phyloP scores from a whole-genome alignment of 495 filamentous ascomycete genomes.

The Aspergillus ellipticus region DNA sequence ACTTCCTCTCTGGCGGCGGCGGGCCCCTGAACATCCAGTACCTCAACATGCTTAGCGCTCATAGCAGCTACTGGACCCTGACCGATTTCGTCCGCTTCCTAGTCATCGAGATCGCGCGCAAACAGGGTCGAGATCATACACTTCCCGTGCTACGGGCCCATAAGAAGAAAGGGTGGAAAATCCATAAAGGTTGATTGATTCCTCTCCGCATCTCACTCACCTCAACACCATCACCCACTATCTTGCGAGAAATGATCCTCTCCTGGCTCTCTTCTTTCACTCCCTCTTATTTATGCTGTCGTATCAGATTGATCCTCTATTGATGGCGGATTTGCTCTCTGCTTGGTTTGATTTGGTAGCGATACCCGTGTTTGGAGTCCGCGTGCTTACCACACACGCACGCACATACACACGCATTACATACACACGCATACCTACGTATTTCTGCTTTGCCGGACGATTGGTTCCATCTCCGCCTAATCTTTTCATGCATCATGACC shows the following conservation, averaged over 20 bases:
- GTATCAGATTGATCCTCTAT: neutral
- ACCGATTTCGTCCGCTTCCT: conserved; percentile 82
- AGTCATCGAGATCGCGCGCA: conserved; percentile 80
- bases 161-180: conserved; percentile 60
- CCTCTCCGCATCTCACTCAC: too few species aligned
- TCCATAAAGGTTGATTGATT: conserved; percentile 27
- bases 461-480: too few species aligned
- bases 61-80: conserved; percentile 88
- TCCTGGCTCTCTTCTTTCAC: neutral
- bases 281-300: neutral
- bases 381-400: too few species aligned
- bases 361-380: neutral
- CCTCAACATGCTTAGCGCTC: conserved; percentile 94
- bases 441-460: neutral
- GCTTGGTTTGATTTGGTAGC: neutral
- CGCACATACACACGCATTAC: neutral
- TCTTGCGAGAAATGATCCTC: neutral
- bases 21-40: conserved; percentile 92
- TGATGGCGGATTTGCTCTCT: neutral
- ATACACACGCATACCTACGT: neutral
- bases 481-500: too few species aligned
- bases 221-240: neutral
- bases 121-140: conserved; percentile 63
- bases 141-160: conserved; percentile 66
- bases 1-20: conserved; percentile 71